These are phyloP conservation scores for Rhizoclosmatium hyalinum DNA, from an alignment of 371 early-diverging fungal genomes.

Conservation along the genomic window DNA sequence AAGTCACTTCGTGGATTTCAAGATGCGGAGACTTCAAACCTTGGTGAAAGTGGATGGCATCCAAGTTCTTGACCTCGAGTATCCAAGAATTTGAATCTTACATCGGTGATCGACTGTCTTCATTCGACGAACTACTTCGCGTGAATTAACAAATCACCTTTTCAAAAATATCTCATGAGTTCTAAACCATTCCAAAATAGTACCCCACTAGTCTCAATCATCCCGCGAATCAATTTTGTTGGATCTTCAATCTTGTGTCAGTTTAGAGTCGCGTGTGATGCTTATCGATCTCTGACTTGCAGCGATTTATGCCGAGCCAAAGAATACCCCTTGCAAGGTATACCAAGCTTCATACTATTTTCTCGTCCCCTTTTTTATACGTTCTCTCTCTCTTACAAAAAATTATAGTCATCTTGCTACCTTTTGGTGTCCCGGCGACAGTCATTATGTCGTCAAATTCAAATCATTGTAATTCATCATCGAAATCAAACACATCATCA, in stretches of 20 bases:
- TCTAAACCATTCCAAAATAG: background rate
- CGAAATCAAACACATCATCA: background rate
- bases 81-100: background rate
- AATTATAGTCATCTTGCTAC: background rate
- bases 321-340: background rate
- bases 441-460: background rate
- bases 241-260: slow-evolving; percentile 9
- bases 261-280: slow-evolving; percentile 1
- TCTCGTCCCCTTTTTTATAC: background rate
- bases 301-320: background rate
- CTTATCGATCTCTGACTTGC: background rate
- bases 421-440: background rate
- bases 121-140: background rate
- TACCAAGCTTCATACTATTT: background rate
- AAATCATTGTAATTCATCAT: background rate
- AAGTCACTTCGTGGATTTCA: background rate
- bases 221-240: slow-evolving; percentile 3
- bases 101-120: too few relatives aligned
- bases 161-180: background rate
- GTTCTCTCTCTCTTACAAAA: background rate
- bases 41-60: background rate
- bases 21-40: background rate
- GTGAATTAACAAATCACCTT: background rate
- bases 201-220: slow-evolving; percentile 3
- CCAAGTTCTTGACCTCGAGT: background rate